A percentile compares a stretch with the other conserved stretches of the same genome.
phyloP scores from a whole-genome alignment of 495 filamentous ascomycete species.

The Podospora fimiseda region DNA sequence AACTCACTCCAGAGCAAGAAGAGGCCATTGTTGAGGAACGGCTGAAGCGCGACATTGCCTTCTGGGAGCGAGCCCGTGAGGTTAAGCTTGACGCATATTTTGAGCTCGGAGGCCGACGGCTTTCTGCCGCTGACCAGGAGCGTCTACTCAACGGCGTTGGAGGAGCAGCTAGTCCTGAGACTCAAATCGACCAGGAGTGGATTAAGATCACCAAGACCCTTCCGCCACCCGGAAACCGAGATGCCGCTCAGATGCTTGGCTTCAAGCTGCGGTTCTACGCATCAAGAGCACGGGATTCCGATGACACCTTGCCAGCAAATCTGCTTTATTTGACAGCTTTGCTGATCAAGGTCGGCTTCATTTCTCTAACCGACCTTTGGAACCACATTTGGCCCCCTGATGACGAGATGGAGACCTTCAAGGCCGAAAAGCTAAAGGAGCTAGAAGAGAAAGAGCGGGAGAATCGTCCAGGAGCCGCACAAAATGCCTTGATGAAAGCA shows the following conservation, averaged over 20 bases:
- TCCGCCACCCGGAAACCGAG: constrained; percentile 77
- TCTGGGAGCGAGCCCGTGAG: constrained; percentile 75
- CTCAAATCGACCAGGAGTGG: constrained; percentile 58
- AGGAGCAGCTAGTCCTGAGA: constrained; percentile 34
- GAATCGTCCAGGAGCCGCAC: constrained; percentile 55
- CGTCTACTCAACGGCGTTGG: constrained; percentile 39
- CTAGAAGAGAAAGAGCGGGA: constrained; percentile 69
- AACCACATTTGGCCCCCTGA: constrained; percentile 86
- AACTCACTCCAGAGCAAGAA: constrained; percentile 59
- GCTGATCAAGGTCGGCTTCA: constrained; percentile 95
- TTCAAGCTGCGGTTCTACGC: constrained; percentile 97
- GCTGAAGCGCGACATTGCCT: constrained; percentile 60
- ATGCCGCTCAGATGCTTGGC: constrained; percentile 89
- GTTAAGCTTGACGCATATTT: constrained; percentile 80
- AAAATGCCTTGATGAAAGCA: constrained; percentile 86
- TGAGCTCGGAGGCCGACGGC: constrained; percentile 62
- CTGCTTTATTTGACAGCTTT: constrained; percentile 84
- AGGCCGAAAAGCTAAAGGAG: constrained; percentile 61
- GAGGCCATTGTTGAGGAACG: constrained; percentile 42
- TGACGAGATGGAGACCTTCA: constrained; percentile 67
- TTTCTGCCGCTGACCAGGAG: constrained; percentile 45
- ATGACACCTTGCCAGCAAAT: constrained; percentile 76
- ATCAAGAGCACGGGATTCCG: constrained; percentile 57
- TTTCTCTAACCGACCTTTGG: constrained; percentile 89
- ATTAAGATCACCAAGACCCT: constrained; percentile 70